Percentiles rank a stretch among this genome's conserved stretches.
These are phyloP conservation scores for Cercophora newfieldiana DNA, from an alignment of 495 filamentous ascomycete species.

Conservation along the genomic window DNA sequence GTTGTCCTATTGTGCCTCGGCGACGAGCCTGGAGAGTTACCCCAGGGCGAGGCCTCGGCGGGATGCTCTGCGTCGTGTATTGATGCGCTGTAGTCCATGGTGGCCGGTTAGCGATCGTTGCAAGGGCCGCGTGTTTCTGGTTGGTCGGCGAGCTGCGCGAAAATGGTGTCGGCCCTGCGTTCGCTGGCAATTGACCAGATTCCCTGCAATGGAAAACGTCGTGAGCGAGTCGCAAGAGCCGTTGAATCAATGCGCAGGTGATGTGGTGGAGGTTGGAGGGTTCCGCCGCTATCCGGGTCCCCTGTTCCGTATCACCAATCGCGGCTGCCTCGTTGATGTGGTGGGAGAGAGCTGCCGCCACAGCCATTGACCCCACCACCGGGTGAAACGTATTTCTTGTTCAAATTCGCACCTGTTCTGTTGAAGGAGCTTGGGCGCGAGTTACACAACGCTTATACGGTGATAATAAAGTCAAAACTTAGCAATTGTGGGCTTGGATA, in stretches of 20 bases:
- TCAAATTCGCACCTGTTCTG: too few relatives aligned
- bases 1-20: slow-evolving; percentile 62
- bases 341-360: slow-evolving; percentile 13
- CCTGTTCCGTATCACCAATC: slow-evolving; percentile 12
- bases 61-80: slow-evolving; percentile 73
- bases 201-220: neutral
- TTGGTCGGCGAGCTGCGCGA: slow-evolving; percentile 4
- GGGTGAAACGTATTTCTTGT: neutral
- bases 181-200: slow-evolving; percentile 6
- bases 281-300: slow-evolving; percentile 6
- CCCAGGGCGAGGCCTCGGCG: slow-evolving; percentile 75
- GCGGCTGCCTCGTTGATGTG: neutral
- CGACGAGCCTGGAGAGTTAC: slow-evolving; percentile 60
- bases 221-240: slow-evolving; percentile 1
- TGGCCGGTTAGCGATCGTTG: neutral
- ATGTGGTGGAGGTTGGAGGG: neutral
- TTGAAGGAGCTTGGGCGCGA: too few relatives aligned
- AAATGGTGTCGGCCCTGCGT: neutral
- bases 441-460: too few relatives aligned
- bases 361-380: slow-evolving; percentile 1
- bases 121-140: neutral
- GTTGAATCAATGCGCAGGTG: neutral
- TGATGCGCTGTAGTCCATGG: slow-evolving; percentile 84
- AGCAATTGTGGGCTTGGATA: too few relatives aligned
- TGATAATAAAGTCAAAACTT: too few relatives aligned